A percentile compares a stretch with the other conserved stretches of the same genome.
These are phyloP conservation scores for Dichotomocladium elegans DNA, from an alignment of 371 early-diverging fungal species.

Conservation along the genomic window DNA sequence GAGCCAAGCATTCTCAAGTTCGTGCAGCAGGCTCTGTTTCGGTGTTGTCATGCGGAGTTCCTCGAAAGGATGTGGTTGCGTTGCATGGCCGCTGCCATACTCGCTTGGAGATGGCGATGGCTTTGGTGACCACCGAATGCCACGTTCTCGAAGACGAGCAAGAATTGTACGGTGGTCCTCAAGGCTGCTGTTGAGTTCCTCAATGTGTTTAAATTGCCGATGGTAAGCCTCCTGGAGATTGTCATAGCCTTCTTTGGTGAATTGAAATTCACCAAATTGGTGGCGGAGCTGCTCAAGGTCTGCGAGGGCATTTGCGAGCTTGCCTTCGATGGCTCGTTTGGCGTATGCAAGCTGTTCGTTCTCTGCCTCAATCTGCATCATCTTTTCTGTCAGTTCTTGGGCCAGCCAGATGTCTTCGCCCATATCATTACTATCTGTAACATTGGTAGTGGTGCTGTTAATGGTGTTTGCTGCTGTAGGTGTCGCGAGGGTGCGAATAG, in stretches of 20 bases:
- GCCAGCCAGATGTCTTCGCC: not conserved
- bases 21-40: conserved; percentile 6
- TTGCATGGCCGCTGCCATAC: not conserved
- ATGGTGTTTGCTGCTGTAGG: not conserved
- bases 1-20: conserved; percentile 16
- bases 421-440: not conserved
- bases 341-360: conserved; percentile 7
- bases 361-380: conserved; percentile 5
- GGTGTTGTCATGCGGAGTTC: conserved; percentile 5
- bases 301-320: conserved; percentile 7
- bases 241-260: conserved; percentile 20
- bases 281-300: conserved; percentile 20
- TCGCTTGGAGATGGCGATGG: conserved; percentile 2
- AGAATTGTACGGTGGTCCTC: conserved; percentile 36
- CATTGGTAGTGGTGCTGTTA: not conserved
- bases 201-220: conserved; percentile 26
- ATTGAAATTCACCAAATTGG: conserved; percentile 23
- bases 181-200: conserved; percentile 23
- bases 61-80: not conserved
- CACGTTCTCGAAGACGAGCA: conserved; percentile 14
- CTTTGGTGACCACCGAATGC: conserved; percentile 7
- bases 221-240: conserved; percentile 25
- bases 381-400: conserved; percentile 1
- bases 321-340: conserved; percentile 12
- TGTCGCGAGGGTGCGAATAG: not conserved